These are phyloP conservation scores for Paramecium sonneborni DNA, from an alignment of 73 alveolate genomes.

Conservation along the genomic window DNA sequence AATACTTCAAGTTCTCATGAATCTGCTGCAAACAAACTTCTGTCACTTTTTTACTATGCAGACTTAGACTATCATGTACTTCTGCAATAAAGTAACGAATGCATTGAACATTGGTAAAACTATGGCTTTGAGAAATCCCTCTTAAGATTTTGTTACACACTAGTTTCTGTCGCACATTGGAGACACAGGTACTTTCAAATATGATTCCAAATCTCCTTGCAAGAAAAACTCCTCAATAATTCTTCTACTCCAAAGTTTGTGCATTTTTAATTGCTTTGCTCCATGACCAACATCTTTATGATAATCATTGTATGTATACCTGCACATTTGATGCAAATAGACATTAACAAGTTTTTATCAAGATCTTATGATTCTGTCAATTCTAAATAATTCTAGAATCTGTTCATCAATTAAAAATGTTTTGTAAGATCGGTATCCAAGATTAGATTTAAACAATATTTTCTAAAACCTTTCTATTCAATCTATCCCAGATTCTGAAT, in stretches of 20 bases:
- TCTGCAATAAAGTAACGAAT: neutral
- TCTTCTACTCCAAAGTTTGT: constrained; percentile 47
- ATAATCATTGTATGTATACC: neutral
- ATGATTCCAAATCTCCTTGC: constrained; percentile 58
- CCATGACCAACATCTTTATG: constrained; percentile 63
- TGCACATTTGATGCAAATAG: constrained; percentile 55
- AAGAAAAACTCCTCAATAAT: constrained; percentile 56
- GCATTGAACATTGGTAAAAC: constrained; percentile 42
- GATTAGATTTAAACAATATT: constrained; percentile 30
- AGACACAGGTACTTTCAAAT: constrained; percentile 32
- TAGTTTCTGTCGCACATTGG: constrained; percentile 58
- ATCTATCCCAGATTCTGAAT: neutral
- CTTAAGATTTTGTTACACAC: constrained; percentile 33
- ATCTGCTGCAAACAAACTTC: neutral
- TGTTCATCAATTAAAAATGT: constrained; percentile 30
- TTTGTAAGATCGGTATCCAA: constrained; percentile 33
- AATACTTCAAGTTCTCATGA: constrained; percentile 9
- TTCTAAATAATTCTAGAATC: constrained; percentile 49
- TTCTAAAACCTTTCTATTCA: constrained; percentile 48
- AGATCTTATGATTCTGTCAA: neutral
- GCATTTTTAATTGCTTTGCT: constrained; percentile 45
- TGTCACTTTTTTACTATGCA: neutral
- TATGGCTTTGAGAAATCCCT: constrained; percentile 48
- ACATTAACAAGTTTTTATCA: neutral
- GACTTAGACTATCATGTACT: neutral